A percentile compares a stretch with the other conserved stretches of the same genome.
Evolutionary conservation across 306 rosid genomes (phyloP).

Genomic region (Astragalus membranaceus): DNA sequence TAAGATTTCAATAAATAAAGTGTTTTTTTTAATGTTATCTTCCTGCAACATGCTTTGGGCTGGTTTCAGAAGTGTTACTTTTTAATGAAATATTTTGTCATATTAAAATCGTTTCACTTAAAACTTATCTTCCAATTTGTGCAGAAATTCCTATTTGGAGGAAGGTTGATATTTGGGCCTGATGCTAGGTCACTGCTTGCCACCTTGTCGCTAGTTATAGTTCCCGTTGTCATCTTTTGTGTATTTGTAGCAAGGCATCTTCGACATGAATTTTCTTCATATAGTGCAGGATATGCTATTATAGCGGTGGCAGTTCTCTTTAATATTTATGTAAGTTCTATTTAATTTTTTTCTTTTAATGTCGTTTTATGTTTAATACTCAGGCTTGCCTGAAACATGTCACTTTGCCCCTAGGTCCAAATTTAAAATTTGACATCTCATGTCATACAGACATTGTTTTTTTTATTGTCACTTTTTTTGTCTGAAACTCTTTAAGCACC

Average conservation of each 20-base stretch:
- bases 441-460: background rate
- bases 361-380: background rate
- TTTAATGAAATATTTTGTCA: background rate
- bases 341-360: slow-evolving; percentile 6
- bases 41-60: background rate
- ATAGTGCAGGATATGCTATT: slow-evolving; percentile 69
- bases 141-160: slow-evolving; percentile 85
- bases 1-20: background rate
- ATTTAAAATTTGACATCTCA: background rate
- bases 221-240: slow-evolving; percentile 68
- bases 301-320: slow-evolving; percentile 56
- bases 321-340: slow-evolving; percentile 62
- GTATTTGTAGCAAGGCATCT: slow-evolving; percentile 83
- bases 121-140: slow-evolving; percentile 24
- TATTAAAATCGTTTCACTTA: slow-evolving; percentile 13
- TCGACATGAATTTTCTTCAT: slow-evolving; percentile 57
- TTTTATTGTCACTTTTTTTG: too few species aligned
- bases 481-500: too few species aligned
- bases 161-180: slow-evolving; percentile 92
- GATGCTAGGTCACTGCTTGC: slow-evolving; percentile 77
- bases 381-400: background rate
- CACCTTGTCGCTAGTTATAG: slow-evolving; percentile 68
- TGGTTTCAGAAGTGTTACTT: background rate
- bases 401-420: background rate
- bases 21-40: background rate